A percentile compares a stretch with the other conserved stretches of the same genome.
Conservation (phyloP, 2,329 filamentous ascomycete species). For the Trichoderma hamatum region DNA sequence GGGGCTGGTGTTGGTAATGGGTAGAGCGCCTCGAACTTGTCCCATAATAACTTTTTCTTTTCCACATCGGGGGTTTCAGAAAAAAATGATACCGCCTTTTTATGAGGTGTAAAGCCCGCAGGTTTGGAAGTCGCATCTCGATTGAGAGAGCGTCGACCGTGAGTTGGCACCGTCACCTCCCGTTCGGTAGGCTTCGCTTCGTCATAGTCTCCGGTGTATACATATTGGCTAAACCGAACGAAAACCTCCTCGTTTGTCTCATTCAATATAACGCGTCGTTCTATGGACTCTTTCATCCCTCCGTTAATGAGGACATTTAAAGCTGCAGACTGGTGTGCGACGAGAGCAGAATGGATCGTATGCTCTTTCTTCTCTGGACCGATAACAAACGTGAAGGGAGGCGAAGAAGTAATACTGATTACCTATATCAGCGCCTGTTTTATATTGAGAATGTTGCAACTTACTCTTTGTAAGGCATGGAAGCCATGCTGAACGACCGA, state of each 20-base stretch:
- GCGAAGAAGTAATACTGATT: background rate
- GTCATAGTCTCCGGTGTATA: background rate
- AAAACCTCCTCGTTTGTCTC: background rate
- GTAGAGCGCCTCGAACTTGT: background rate
- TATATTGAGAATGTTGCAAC: background rate
- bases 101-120: no score
- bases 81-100: no score
- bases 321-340: background rate
- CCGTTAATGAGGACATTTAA: background rate
- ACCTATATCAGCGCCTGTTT: background rate
- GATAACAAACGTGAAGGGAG: background rate
- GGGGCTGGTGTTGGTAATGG: background rate
- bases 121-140: no score
- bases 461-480: background rate
- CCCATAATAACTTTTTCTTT: background rate
- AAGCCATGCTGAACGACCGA: background rate
- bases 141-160: no score
- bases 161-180: no score
- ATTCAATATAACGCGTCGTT: background rate
- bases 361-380: background rate
- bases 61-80: no score
- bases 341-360: background rate
- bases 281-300: background rate
- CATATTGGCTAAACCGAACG: conserved; percentile 1
- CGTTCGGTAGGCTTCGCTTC: background rate